phyloP scores from a whole-genome alignment of 441 rosid species.

The Pelargonium myrrhifolium region DNA sequence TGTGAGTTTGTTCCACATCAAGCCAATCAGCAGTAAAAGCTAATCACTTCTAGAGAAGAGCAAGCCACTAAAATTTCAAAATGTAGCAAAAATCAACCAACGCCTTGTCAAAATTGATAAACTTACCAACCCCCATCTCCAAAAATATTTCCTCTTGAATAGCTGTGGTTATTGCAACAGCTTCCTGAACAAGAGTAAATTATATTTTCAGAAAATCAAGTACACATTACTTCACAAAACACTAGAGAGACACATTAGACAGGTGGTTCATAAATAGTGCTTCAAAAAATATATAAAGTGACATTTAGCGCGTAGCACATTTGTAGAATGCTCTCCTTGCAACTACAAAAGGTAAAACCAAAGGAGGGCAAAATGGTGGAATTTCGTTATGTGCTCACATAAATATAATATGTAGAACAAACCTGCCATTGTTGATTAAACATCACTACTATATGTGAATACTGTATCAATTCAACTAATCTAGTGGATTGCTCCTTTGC shows the following conservation, averaged over 20 bases:
- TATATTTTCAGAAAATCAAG: conserved; percentile 7
- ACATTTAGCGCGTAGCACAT: background rate
- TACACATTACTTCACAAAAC: background rate
- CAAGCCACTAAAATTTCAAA: background rate
- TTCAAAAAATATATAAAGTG: background rate
- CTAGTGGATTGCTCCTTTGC: too few relatives aligned
- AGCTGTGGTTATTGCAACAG: conserved; percentile 76
- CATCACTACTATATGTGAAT: too few relatives aligned
- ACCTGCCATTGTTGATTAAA: too few relatives aligned
- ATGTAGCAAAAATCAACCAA: too few relatives aligned
- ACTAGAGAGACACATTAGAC: background rate
- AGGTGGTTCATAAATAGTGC: background rate
- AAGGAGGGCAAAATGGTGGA: background rate
- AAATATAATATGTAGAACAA: too few relatives aligned
- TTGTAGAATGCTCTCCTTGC: background rate
- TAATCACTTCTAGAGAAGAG: background rate
- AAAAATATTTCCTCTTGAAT: conserved; percentile 67
- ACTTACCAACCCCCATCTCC: conserved; percentile 81
- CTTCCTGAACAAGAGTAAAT: conserved; percentile 44
- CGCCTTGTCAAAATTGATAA: background rate
- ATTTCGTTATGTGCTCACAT: background rate
- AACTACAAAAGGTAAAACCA: background rate
- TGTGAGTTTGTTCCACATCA: background rate
- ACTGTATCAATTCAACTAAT: too few relatives aligned
- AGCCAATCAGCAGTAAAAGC: background rate